Percentiles rank a stretch among this genome's conserved stretches.
These are phyloP conservation scores for Colletotrichum sansevieriae DNA, from an alignment of 2,329 filamentous ascomycete species.

Conservation along the genomic window DNA sequence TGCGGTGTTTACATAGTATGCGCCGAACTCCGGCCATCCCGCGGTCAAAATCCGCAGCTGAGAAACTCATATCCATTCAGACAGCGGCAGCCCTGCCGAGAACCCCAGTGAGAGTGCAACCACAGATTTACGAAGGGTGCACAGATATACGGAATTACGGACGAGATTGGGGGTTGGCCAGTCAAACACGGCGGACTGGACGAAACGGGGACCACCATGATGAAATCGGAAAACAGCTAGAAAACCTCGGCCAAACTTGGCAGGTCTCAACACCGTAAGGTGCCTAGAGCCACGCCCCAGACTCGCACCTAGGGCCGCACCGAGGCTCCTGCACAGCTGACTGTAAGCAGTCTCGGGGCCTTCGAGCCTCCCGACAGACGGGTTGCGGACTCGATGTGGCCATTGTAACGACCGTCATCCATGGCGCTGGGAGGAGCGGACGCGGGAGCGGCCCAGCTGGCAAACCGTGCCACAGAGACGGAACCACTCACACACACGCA, in stretches of 20 bases:
- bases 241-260: conserved; percentile 6
- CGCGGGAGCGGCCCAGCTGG: conserved; percentile 4
- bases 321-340: conserved; percentile 20
- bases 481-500: not conserved
- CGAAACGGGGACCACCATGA: conserved; percentile 15
- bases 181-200: not conserved
- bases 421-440: conserved; percentile 6
- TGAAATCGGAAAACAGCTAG: conserved; percentile 22
- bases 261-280: not conserved
- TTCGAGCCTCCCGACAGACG: conserved; percentile 25
- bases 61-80: not conserved
- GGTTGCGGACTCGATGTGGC: conserved; percentile 7
- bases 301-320: not conserved
- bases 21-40: conserved; percentile 17
- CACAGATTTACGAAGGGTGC: conserved; percentile 30
- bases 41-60: conserved; percentile 5
- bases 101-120: conserved; percentile 13
- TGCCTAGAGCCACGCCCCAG: not conserved
- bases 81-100: conserved; percentile 11
- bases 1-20: conserved; percentile 3
- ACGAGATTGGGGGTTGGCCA: not conserved
- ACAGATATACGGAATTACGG: conserved; percentile 19
- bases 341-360: conserved; percentile 23
- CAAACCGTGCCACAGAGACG: conserved; percentile 4
- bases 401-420: conserved; percentile 10